Conservation (phyloP, 139 green algal genomes). For the Trebouxia sp. region DNA sequence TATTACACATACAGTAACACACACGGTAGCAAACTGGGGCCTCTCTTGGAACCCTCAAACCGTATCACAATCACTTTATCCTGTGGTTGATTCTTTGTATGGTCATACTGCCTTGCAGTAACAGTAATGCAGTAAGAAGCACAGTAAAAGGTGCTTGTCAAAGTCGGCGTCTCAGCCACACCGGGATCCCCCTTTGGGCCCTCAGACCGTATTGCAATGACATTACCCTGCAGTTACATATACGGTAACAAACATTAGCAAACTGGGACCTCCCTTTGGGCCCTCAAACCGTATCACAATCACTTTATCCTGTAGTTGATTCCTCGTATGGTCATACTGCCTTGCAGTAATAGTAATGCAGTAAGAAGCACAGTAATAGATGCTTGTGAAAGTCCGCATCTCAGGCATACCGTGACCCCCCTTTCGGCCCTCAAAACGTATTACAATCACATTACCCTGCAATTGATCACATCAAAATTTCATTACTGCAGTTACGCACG, state of each 20-base stretch:
- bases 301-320: constrained; percentile 74
- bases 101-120: too few species aligned
- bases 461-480: too few species aligned
- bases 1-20: too few species aligned
- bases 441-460: constrained; percentile 86
- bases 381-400: constrained; percentile 96
- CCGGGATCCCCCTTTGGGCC: constrained; percentile 96
- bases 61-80: constrained; percentile 91
- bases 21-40: constrained; percentile 97
- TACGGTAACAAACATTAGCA: too few species aligned
- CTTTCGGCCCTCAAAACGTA: constrained; percentile 96
- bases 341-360: too few species aligned
- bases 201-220: constrained; percentile 96
- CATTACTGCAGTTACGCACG: too few species aligned
- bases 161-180: constrained; percentile 99
- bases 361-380: too few species aligned
- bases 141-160: constrained; percentile 90
- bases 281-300: constrained; percentile 97
- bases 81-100: too few species aligned
- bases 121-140: too few species aligned
- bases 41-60: constrained; percentile 96
- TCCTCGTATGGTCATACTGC: too few species aligned
- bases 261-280: constrained; percentile 96
- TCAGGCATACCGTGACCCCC: constrained; percentile 98
- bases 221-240: constrained; percentile 68